Evolutionary conservation across 257 asterid genomes (phyloP), one percentile per base, ranked within the genome.

Genomic region (Euphrasia confusa): DNA sequence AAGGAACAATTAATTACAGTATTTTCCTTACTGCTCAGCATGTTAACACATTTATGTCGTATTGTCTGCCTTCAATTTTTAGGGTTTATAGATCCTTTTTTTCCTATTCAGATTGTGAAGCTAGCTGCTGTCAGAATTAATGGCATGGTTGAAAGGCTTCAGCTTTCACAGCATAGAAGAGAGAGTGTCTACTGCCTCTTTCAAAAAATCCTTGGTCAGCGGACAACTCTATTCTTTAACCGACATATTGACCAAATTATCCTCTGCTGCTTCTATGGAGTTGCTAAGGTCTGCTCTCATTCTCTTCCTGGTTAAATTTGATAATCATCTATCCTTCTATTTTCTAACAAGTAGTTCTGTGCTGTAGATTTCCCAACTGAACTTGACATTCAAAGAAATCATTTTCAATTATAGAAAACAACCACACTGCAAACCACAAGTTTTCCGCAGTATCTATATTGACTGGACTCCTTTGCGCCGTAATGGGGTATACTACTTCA

Each of bases 181-280:
- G 99, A 89, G 85, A 68, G 60, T 47, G 92, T 93, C 60, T 89
- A 80, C 78, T 81, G 91, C 72, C 94, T 93, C 71, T 93, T 93
- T 64, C 96, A 85, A 74, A 93, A 87, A 79, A 85, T 93, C 54
- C 93, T 93, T 67, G 75, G 61, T 75, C 95, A 85, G 67, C 80
- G 81, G 70, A 87, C 97, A 15, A 28, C 77, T 58, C 80, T 93
- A 55, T 89, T 93, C 78, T 89, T 89, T 79, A 79, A 77, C 76
- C 85, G 99, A 55, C 95, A 89, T 75, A 87, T 89, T 68, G 99
- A 93, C 75, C 99, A 93, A 76, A 84, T 93, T 72, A 84, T 93
- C 60, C 97, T 89, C 60, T 93, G 99, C 74, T 89, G 96, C 75
- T 90, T 93, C 64, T 93, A 89, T 75, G 99, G 99, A 79, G 94